Conservation (phyloP, 768 basidiomycete genomes). For the Harrya chromipes region DNA sequence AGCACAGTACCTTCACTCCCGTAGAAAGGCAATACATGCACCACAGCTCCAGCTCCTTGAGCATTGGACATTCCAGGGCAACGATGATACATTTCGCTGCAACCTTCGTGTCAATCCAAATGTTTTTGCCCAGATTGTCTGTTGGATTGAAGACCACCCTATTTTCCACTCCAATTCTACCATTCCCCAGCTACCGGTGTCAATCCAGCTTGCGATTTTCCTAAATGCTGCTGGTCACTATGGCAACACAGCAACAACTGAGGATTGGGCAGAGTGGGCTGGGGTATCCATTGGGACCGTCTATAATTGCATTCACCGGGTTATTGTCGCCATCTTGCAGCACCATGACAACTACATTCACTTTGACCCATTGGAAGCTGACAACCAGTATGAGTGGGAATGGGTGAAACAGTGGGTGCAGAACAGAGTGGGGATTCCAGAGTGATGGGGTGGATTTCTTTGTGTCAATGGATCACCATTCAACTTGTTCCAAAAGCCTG, state of each 20-base stretch:
- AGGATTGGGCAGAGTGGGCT: conserved; percentile 22
- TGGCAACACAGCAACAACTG: conserved; percentile 6
- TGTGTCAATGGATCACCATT: conserved; percentile 12
- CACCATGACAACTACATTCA: conserved; percentile 10
- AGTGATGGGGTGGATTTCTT: conserved; percentile 8
- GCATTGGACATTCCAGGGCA: no score
- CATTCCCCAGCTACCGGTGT: no score
- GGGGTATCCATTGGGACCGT: conserved; percentile 19
- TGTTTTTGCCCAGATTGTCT: no score
- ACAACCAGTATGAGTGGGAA: background rate
- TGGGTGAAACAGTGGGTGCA: background rate
- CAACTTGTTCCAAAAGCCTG: conserved; percentile 20
- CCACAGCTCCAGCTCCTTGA: no score
- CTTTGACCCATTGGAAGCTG: background rate
- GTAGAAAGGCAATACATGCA: no score
- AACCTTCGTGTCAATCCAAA: no score
- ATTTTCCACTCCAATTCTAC: no score
- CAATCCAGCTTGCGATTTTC: no score
- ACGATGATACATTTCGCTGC: no score
- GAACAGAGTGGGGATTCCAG: background rate
- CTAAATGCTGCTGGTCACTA: no score
- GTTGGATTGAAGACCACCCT: no score
- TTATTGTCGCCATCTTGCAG: conserved; percentile 13
- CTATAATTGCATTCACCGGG: conserved; percentile 13
- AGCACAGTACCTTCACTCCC: no score